Evolutionary conservation across 345 rosid genomes (phyloP).

Genomic region (Camelina sativa): DNA sequence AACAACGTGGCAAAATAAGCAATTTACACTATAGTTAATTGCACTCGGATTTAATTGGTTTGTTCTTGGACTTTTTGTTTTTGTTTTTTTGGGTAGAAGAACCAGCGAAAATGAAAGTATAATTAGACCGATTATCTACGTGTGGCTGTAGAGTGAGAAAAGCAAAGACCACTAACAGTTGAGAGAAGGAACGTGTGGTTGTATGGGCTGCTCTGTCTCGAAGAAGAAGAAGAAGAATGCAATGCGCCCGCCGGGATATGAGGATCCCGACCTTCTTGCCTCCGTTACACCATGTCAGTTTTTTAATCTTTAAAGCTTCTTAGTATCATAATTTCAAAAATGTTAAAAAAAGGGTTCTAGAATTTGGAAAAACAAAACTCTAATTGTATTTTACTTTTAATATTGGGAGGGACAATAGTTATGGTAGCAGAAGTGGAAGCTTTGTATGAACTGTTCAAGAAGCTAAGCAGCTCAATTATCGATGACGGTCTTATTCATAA

Average conservation of each 20-base stretch:
- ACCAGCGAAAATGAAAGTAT: neutral
- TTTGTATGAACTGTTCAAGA: slow-evolving; percentile 76
- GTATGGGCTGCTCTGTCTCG: slow-evolving; percentile 42
- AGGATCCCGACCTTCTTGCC: slow-evolving; percentile 42
- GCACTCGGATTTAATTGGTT: slow-evolving; percentile 18
- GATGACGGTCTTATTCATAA: slow-evolving; percentile 91
- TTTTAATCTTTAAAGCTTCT: neutral
- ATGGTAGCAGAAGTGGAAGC: slow-evolving; percentile 80
- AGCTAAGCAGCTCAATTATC: slow-evolving; percentile 81
- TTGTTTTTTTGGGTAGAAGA: neutral
- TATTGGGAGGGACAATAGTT: slow-evolving; percentile 52
- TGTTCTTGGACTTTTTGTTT: neutral
- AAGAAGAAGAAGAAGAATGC: slow-evolving; percentile 39
- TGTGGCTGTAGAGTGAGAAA: slow-evolving; percentile 21
- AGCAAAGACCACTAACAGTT: slow-evolving; percentile 22
- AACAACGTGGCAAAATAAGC: slow-evolving; percentile 12
- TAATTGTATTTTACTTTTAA: neutral
- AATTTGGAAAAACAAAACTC: neutral
- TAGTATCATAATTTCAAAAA: neutral
- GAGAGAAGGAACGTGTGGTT: slow-evolving; percentile 6
- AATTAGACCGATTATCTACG: neutral
- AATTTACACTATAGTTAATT: neutral
- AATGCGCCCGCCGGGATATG: slow-evolving; percentile 42
- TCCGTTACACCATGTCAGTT: slow-evolving; percentile 38
- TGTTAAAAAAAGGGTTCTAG: neutral